phyloP scores from a whole-genome alignment of 2,329 filamentous ascomycete genomes.

The Endothia cerciana region DNA sequence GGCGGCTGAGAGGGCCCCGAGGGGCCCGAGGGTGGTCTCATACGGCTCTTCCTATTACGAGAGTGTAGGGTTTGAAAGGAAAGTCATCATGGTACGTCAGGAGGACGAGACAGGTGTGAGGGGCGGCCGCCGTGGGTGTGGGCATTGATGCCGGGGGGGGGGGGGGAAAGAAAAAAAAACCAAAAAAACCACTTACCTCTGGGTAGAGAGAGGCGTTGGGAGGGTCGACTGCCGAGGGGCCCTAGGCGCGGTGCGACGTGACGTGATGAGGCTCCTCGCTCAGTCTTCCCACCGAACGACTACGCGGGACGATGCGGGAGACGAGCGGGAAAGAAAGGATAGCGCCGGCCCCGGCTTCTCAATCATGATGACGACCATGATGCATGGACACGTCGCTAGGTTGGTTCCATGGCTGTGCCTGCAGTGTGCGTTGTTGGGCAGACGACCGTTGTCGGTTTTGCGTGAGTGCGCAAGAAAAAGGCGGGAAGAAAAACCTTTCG shows the following conservation, averaged over 20 bases:
- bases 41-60: conserved; percentile 48
- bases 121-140: conserved; percentile 2
- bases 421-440: conserved; percentile 16
- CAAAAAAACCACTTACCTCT: no score
- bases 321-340: background rate
- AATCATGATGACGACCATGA: conserved; percentile 12
- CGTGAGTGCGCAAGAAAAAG: background rate
- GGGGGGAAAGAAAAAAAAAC: background rate
- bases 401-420: conserved; percentile 27
- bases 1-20: conserved; percentile 21
- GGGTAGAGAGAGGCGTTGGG: background rate
- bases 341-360: background rate
- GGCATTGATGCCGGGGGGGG: background rate
- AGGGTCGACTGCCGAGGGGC: background rate
- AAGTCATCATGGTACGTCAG: conserved; percentile 41
- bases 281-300: background rate
- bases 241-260: background rate
- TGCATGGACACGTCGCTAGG: conserved; percentile 16
- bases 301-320: background rate
- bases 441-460: background rate
- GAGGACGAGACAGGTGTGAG: background rate
- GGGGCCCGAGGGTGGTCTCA: conserved; percentile 40
- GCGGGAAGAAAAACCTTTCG: conserved; percentile 22
- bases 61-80: conserved; percentile 40
- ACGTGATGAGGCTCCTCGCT: background rate